These are phyloP conservation scores for Pleurozium schreberi DNA, from an alignment of 225 moss, liverwort and hornwort species.

Conservation along the genomic window DNA sequence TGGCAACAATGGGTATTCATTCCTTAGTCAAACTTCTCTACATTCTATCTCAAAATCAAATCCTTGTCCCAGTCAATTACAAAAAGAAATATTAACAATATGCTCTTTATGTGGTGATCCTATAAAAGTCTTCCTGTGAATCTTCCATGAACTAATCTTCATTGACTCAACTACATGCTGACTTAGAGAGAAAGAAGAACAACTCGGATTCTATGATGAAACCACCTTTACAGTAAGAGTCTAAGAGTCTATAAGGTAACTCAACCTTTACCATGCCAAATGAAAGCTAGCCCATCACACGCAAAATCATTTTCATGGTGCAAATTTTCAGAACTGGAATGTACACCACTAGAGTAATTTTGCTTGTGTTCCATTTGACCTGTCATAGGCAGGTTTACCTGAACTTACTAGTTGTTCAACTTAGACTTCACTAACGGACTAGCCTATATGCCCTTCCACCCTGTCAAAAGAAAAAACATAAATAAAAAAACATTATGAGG, in stretches of 20 bases:
- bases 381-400: too few species aligned
- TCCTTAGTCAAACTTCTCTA: too few species aligned
- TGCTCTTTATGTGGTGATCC: rapidly evolving
- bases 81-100: rapidly evolving
- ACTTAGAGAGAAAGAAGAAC: not conserved
- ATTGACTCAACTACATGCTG: not conserved
- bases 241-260: too few species aligned
- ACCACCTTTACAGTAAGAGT: not conserved
- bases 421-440: not conserved
- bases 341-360: too few species aligned
- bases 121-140: rapidly evolving
- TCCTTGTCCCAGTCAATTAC: rapidly evolving
- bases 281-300: too few species aligned
- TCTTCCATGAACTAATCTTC: too few species aligned
- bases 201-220: not conserved
- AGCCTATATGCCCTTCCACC: not conserved
- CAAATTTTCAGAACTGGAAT: too few species aligned
- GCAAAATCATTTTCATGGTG: too few species aligned
- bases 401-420: not conserved
- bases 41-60: rapidly evolving
- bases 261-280: too few species aligned
- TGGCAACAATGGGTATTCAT: rapidly evolving
- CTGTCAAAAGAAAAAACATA: not conserved
- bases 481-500: too few species aligned
- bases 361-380: too few species aligned